phyloP scores from a whole-genome alignment of 164 flowering plant genomes.

The Warburgia ugandensis region DNA sequence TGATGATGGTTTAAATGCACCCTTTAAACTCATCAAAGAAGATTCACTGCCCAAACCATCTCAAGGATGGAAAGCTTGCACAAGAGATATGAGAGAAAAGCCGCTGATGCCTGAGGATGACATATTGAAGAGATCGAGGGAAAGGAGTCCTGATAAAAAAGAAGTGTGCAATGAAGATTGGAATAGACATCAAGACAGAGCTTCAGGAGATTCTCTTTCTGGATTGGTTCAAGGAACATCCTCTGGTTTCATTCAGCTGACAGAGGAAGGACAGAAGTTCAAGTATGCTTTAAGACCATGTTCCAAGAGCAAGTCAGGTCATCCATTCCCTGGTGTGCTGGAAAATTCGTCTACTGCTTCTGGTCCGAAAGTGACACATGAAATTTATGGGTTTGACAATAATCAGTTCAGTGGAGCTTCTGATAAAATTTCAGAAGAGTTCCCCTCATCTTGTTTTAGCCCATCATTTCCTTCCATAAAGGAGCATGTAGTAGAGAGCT shows the following conservation, averaged over 20 bases:
- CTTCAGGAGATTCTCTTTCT: conserved; percentile 1
- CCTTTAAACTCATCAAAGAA: background rate
- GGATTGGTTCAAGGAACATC: conserved; percentile 3
- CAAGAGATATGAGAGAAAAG: background rate
- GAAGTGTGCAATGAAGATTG: background rate
- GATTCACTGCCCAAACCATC: background rate
- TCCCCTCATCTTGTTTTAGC: conserved; percentile 19
- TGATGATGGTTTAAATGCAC: background rate
- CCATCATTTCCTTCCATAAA: conserved; percentile 29
- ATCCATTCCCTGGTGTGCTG: conserved; percentile 3
- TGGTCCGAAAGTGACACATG: conserved; percentile 4
- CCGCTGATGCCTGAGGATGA: background rate
- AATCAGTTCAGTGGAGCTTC: conserved; percentile 11
- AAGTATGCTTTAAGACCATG: background rate
- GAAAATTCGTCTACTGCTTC: conserved; percentile 1
- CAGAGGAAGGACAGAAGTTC: background rate
- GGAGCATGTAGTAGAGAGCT: no score
- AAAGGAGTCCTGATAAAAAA: conserved; percentile 1
- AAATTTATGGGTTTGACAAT: conserved; percentile 4
- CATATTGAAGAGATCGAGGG: background rate
- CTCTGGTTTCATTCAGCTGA: no score
- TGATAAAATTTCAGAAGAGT: conserved; percentile 30
- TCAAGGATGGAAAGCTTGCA: background rate
- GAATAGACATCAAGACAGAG: background rate
- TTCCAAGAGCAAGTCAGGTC: background rate